Conservation (phyloP, 768 basidiomycete species). For the Chalciporus pseudorubinellus region DNA sequence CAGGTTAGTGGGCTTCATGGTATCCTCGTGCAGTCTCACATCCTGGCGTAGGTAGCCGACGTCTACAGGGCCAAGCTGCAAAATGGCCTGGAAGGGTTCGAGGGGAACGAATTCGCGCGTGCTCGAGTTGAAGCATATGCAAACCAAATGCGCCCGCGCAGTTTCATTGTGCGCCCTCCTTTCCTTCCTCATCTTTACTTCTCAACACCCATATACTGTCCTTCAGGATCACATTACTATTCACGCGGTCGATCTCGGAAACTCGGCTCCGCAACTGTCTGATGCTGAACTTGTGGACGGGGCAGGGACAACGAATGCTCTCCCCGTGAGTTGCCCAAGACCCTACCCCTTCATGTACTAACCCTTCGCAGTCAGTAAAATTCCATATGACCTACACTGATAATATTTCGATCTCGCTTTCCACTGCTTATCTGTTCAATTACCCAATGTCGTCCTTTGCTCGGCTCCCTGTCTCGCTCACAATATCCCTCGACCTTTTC, state of each 20-base stretch:
- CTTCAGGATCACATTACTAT: slow-evolving; percentile 80
- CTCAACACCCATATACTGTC: slow-evolving; percentile 5
- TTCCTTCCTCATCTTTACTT: background rate
- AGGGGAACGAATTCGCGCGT: slow-evolving; percentile 84
- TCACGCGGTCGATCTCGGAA: slow-evolving; percentile 80
- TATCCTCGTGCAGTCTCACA: background rate
- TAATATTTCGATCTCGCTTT: slow-evolving; percentile 77
- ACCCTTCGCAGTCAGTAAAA: slow-evolving; percentile 62
- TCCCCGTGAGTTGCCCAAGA: slow-evolving; percentile 29
- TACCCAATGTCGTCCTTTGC: slow-evolving; percentile 83
- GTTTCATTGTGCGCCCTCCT: slow-evolving; percentile 55
- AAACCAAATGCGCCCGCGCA: slow-evolving; percentile 70
- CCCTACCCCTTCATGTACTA: slow-evolving; percentile 7
- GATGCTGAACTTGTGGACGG: slow-evolving; percentile 54
- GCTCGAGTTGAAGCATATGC: slow-evolving; percentile 76
- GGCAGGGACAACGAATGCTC: slow-evolving; percentile 10
- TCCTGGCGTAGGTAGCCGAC: slow-evolving; percentile 51
- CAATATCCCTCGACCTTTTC: slow-evolving; percentile 74
- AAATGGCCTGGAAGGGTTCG: slow-evolving; percentile 61
- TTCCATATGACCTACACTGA: slow-evolving; percentile 86
- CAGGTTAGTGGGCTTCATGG: slow-evolving; percentile 52
- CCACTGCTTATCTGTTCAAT: slow-evolving; percentile 79
- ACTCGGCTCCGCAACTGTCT: slow-evolving; percentile 72
- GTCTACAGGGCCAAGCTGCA: slow-evolving; percentile 77
- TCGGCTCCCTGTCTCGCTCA: slow-evolving; percentile 76